Evolutionary conservation across 2,329 filamentous ascomycete species (phyloP).

Genomic region (Xylariaceae sp.): DNA sequence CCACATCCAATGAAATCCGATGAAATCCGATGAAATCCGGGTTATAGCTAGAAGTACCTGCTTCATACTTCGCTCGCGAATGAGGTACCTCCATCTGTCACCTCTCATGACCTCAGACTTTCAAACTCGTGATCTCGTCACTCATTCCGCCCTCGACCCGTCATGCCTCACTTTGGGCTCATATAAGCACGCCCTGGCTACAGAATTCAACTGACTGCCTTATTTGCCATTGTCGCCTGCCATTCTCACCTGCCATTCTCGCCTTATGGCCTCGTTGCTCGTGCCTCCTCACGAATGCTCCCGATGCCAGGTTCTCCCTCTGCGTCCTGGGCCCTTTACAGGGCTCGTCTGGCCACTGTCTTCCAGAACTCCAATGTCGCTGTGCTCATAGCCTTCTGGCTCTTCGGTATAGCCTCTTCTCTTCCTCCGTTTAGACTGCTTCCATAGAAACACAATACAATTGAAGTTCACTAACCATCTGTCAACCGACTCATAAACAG

Average conservation of each 20-base stretch:
- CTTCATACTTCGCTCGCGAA: too few species aligned
- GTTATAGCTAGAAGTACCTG: too few species aligned
- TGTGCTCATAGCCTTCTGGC: constrained; percentile 81
- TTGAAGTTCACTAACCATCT: not conserved
- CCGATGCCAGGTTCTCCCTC: constrained; percentile 53
- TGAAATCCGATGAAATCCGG: too few species aligned
- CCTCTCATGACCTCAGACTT: not conserved
- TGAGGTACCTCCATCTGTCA: too few species aligned
- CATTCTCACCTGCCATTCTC: not conserved
- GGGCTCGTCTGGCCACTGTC: constrained; percentile 55
- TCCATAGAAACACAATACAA: not conserved
- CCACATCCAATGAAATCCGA: too few species aligned
- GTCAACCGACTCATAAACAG: constrained; percentile 37
- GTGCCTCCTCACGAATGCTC: constrained; percentile 35
- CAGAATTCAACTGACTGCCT: too few species aligned
- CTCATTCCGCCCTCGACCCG: not conserved
- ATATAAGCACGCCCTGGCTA: not conserved
- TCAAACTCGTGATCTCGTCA: not conserved
- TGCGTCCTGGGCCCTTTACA: constrained; percentile 70
- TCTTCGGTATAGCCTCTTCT: constrained; percentile 63
- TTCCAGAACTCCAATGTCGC: constrained; percentile 64
- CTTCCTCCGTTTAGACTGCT: not conserved
- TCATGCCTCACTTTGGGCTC: not conserved
- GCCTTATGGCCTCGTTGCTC: constrained; percentile 17
- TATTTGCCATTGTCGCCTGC: too few species aligned